These are phyloP conservation scores for Nemania sp. DNA, from an alignment of 2,329 filamentous ascomycete genomes.

Conservation along the genomic window DNA sequence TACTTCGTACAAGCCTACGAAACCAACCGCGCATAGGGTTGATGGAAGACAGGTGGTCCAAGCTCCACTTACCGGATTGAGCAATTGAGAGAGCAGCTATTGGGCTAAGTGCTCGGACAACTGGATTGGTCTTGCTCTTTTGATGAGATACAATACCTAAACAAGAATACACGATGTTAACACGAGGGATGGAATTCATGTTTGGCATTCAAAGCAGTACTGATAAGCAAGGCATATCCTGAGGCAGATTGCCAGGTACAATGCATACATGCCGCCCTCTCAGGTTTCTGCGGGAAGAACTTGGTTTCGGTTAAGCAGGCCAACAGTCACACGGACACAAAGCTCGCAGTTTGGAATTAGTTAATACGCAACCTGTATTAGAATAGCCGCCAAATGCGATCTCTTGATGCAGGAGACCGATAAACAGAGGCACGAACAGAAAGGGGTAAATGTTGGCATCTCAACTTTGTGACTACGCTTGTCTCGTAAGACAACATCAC, in stretches of 20 bases:
- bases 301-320: slow-evolving; percentile 13
- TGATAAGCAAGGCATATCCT: too few species aligned
- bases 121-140: background rate
- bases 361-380: background rate
- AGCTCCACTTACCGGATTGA: slow-evolving; percentile 21
- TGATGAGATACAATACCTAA: background rate
- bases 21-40: slow-evolving; percentile 8
- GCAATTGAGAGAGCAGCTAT: slow-evolving; percentile 11
- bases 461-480: too few species aligned
- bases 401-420: too few species aligned
- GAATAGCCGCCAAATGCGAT: background rate
- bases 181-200: background rate
- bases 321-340: background rate
- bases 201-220: too few species aligned
- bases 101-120: slow-evolving; percentile 8
- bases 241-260: too few species aligned
- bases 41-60: slow-evolving; percentile 10
- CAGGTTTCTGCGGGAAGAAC: background rate
- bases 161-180: too few species aligned
- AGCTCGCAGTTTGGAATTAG: background rate
- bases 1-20: background rate
- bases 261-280: background rate
- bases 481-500: too few species aligned
- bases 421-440: too few species aligned
- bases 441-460: too few species aligned